These are phyloP conservation scores for Metarhizium album DNA, from an alignment of 2,329 filamentous ascomycete genomes.

Conservation along the genomic window DNA sequence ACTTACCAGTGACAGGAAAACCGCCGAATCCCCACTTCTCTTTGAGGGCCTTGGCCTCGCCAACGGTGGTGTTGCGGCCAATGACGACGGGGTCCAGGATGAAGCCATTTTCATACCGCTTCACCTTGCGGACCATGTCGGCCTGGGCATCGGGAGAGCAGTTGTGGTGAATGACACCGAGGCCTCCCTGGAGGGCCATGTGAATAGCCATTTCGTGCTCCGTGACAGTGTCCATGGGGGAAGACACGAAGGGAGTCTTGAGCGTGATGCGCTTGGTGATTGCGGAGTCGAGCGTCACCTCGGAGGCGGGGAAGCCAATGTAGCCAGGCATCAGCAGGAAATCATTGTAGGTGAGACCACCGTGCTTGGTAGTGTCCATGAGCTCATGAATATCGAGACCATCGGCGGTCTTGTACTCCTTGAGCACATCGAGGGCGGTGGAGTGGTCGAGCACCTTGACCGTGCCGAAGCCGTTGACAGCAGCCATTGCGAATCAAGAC, in stretches of 20 bases:
- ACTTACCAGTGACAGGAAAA: conserved; percentile 95
- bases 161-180: conserved; percentile 98
- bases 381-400: conserved; percentile 79
- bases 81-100: conserved; percentile 94
- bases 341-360: conserved; percentile 96
- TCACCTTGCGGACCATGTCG: conserved; percentile 98
- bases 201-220: conserved; percentile 99
- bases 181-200: conserved; percentile 78
- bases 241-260: conserved; percentile 95
- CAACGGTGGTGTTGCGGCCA: conserved; percentile 75
- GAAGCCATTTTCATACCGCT: conserved; percentile 98
- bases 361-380: conserved; percentile 82
- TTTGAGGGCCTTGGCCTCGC: conserved; percentile 84
- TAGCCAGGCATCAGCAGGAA: conserved; percentile 95
- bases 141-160: conserved; percentile 96
- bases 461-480: conserved; percentile 36
- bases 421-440: conserved; percentile 69
- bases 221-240: conserved; percentile 98
- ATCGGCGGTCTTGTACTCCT: conserved; percentile 71
- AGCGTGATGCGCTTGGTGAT: conserved; percentile 91
- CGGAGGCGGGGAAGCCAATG: conserved; percentile 92
- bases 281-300: conserved; percentile 78
- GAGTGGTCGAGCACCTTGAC: conserved; percentile 59
- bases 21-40: conserved; percentile 98
- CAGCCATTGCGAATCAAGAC: conserved; percentile 47